phyloP scores from a whole-genome alignment of 2,329 filamentous ascomycete species.

The Colletotrichum costaricense region DNA sequence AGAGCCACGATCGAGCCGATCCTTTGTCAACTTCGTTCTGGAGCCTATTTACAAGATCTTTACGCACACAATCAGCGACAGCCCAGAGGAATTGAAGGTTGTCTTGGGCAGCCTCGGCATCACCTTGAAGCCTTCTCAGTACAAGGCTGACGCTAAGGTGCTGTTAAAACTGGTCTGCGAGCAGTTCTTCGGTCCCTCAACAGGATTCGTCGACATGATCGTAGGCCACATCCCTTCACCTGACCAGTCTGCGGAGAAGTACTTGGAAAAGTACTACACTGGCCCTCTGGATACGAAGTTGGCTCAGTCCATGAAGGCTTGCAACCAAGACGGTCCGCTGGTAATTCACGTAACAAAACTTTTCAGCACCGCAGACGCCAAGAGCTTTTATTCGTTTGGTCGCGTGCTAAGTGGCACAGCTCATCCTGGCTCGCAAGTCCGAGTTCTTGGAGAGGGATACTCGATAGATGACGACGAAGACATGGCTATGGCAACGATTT shows the following conservation, averaged over 20 bases:
- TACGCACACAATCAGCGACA: conserved; percentile 93
- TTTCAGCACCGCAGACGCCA: conserved; percentile 91
- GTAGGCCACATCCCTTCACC: conserved; percentile 91
- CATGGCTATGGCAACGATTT: conserved; percentile 88
- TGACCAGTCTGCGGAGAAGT: conserved; percentile 77
- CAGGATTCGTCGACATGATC: conserved; percentile 96
- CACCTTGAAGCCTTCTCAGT: conserved; percentile 88
- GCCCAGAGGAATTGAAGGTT: conserved; percentile 82
- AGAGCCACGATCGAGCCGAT: conserved; percentile 83
- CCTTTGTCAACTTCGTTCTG: conserved; percentile 93
- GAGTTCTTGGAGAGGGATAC: conserved; percentile 94
- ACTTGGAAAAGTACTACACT: conserved; percentile 90
- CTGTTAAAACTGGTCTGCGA: conserved; percentile 90
- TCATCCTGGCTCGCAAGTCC: conserved; percentile 82
- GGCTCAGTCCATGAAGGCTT: conserved; percentile 82
- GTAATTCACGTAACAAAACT: conserved; percentile 95
- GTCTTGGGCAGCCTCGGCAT: conserved; percentile 87
- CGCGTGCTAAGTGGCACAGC: conserved; percentile 94
- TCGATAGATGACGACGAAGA: conserved; percentile 98
- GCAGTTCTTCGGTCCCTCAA: conserved; percentile 92
- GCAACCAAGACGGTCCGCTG: conserved; percentile 89
- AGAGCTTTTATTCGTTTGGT: conserved; percentile 89
- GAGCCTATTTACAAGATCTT: conserved; percentile 99
- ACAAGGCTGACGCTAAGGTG: conserved; percentile 89
- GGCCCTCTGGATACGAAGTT: conserved; percentile 87